Conservation (phyloP, 305 asterid genomes). For the Solanum hybrid region DNA sequence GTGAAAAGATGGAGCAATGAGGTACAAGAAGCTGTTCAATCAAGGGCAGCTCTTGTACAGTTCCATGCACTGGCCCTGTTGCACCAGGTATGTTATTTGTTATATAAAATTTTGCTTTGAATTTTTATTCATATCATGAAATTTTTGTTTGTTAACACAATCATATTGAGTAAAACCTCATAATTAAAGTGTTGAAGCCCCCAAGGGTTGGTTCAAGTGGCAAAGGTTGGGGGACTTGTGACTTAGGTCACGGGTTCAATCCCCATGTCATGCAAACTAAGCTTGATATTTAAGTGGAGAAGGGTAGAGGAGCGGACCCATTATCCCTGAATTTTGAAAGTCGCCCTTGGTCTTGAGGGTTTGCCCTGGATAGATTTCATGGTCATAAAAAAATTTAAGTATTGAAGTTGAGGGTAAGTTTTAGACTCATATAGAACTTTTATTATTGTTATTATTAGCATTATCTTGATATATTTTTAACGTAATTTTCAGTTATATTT, state of each 20-base stretch:
- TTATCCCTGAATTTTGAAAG: background rate
- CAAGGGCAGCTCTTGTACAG: conserved; percentile 96
- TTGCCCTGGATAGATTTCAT: background rate
- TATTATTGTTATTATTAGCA: background rate
- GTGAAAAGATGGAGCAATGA: conserved; percentile 99
- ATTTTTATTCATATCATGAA: background rate
- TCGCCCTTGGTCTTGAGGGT: background rate
- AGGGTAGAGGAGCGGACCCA: background rate
- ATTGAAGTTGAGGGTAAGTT: background rate
- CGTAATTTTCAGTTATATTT: background rate
- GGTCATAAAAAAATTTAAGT: background rate
- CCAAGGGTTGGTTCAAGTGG: background rate
- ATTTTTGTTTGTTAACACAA: background rate
- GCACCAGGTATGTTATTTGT: conserved; percentile 62
- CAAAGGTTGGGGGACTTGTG: background rate
- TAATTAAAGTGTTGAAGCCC: background rate
- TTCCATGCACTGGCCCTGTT: conserved; percentile 95
- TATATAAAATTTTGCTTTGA: background rate
- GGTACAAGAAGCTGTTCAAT: conserved; percentile 98
- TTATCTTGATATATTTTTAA: background rate
- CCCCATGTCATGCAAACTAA: background rate
- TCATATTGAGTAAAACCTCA: background rate
- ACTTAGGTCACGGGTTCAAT: background rate
- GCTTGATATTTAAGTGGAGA: background rate
- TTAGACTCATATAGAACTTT: background rate